Percentiles rank a stretch among this genome's conserved stretches.
Evolutionary conservation across 306 rosid species (phyloP).

Genomic region (Castanea sativa): DNA sequence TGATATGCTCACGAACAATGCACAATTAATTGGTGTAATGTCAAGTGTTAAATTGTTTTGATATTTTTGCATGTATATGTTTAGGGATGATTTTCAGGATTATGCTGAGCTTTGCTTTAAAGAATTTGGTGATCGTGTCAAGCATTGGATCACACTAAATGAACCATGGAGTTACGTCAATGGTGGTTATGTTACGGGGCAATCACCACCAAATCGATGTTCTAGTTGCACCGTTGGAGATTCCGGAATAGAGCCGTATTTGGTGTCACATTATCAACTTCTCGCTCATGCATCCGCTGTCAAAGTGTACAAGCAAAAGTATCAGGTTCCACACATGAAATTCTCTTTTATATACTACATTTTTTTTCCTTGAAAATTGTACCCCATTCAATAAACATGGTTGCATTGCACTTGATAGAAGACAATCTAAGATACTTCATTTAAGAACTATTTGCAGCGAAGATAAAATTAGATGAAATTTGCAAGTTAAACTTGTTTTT

Average conservation of each 20-base stretch:
- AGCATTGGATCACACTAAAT: conserved; percentile 40
- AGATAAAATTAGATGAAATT: too few species aligned
- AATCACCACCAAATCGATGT: conserved; percentile 38
- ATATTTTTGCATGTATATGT: not conserved
- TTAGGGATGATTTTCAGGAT: conserved; percentile 28
- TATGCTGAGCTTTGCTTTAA: conserved; percentile 38
- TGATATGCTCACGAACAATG: too few species aligned
- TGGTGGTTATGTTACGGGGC: conserved; percentile 29
- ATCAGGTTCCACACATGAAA: conserved; percentile 29
- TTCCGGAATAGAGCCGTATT: conserved; percentile 43
- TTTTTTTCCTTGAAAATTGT: not conserved
- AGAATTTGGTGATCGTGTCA: conserved; percentile 39
- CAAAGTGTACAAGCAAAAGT: conserved; percentile 35
- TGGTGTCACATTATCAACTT: conserved; percentile 39
- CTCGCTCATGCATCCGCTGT: conserved; percentile 55
- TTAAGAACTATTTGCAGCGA: too few species aligned
- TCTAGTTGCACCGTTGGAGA: conserved; percentile 40
- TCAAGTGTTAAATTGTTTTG: too few species aligned
- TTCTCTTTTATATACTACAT: too few species aligned
- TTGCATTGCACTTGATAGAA: too few species aligned
- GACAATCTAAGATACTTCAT: too few species aligned
- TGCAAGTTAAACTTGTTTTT: too few species aligned
- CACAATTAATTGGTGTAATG: too few species aligned
- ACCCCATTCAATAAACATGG: too few species aligned
- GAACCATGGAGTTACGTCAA: conserved; percentile 36